A percentile compares a stretch with the other conserved stretches of the same genome.
Evolutionary conservation across 2,329 filamentous ascomycete genomes (phyloP).

Genomic region (Anthostomella pinea): DNA sequence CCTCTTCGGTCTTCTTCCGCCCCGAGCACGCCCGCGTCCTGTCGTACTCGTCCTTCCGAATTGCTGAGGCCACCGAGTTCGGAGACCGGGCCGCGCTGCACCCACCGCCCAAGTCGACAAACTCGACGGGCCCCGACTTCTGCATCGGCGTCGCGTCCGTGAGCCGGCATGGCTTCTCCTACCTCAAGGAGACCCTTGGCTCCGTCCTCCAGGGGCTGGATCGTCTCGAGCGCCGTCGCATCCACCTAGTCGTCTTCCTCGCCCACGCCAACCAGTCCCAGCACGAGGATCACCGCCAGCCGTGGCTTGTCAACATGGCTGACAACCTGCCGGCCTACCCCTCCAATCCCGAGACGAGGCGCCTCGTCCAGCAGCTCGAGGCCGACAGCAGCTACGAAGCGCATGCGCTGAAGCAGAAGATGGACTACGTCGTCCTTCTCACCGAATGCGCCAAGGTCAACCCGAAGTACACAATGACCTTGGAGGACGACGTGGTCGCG

Average conservation of each 20-base stretch:
- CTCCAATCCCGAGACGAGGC: slow-evolving; percentile 8
- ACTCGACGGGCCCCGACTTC: slow-evolving; percentile 16
- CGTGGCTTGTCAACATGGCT: slow-evolving; percentile 22
- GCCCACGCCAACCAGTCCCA: slow-evolving; percentile 20
- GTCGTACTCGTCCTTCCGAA: slow-evolving; percentile 23
- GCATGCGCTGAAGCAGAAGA: slow-evolving; percentile 18
- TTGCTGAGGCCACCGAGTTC: slow-evolving; percentile 19
- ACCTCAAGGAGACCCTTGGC: slow-evolving; percentile 20
- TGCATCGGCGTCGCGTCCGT: slow-evolving; percentile 24
- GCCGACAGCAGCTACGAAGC: slow-evolving; percentile 5
- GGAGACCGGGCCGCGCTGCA: slow-evolving; percentile 19
- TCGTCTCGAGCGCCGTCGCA: slow-evolving; percentile 9
- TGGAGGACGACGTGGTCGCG: slow-evolving; percentile 29
- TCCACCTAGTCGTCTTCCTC: slow-evolving; percentile 24
- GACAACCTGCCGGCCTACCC: slow-evolving; percentile 21
- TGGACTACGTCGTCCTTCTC: slow-evolving; percentile 25
- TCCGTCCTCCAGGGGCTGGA: slow-evolving; percentile 21
- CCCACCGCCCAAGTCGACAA: slow-evolving; percentile 14
- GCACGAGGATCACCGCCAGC: slow-evolving; percentile 17
- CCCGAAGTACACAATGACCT: slow-evolving; percentile 21
- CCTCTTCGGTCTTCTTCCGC: slow-evolving; percentile 24
- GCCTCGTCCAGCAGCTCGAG: slow-evolving; percentile 3
- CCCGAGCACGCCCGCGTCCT: slow-evolving; percentile 22
- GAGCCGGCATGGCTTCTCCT: slow-evolving; percentile 19
- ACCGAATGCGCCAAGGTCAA: slow-evolving; percentile 21